Evolutionary conservation across 768 basidiomycete species (phyloP).

Genomic region (Boletus vinaceobasis): DNA sequence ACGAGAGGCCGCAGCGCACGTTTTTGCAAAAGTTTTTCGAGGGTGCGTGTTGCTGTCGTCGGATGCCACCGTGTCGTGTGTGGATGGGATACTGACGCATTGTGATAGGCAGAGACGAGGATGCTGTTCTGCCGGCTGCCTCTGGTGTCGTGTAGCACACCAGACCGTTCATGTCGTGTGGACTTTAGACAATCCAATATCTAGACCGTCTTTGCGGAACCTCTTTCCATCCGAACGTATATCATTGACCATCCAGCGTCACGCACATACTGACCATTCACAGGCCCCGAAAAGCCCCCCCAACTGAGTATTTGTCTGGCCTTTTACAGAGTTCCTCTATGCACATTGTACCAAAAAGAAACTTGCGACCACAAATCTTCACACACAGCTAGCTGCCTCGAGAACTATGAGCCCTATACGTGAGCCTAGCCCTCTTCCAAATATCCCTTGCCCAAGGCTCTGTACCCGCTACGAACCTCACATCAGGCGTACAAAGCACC

Average conservation of each 20-base stretch:
- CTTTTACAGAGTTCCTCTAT: neutral
- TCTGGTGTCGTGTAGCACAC: constrained; percentile 35
- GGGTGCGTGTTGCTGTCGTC: constrained; percentile 46
- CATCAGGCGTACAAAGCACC: neutral
- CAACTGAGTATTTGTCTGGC: neutral
- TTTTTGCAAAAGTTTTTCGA: constrained; percentile 86
- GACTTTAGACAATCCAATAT: constrained; percentile 6
- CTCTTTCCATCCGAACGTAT: neutral
- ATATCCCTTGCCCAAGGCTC: neutral
- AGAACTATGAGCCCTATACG: neutral
- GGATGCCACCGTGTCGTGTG: neutral
- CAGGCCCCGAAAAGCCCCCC: neutral
- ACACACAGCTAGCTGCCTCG: neutral
- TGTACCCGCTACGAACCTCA: neutral
- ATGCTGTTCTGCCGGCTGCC: constrained; percentile 67
- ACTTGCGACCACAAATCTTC: neutral
- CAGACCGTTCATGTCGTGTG: neutral
- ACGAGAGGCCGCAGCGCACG: constrained; percentile 46
- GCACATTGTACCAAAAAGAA: neutral
- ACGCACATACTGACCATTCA: neutral
- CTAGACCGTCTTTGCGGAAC: neutral
- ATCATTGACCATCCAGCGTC: neutral
- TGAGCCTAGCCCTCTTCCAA: neutral
- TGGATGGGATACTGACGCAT: neutral
- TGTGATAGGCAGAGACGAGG: constrained; percentile 67